Base-by-base conservation (phyloP, 305 asterid species). In the Withania somnifera region DNA sequence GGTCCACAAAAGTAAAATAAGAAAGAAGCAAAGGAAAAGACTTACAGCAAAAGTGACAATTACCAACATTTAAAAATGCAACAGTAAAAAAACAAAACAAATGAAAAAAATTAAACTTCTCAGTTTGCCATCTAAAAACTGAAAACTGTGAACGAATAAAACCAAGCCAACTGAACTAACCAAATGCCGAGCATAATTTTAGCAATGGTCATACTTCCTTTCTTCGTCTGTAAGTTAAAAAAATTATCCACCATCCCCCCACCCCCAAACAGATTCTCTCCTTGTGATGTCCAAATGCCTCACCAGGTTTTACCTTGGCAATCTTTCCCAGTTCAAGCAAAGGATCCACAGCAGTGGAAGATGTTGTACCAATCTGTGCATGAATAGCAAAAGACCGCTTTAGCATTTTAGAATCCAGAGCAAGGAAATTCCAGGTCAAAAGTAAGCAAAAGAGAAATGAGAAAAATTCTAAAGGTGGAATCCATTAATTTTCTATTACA, bases 321-420 rank as follows among this genome's bases (percentile, higher is more conserved):
- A 93, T 89, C 83, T 88, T 89, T 84, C 92, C 97, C 51, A 93
- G 82, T 40, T 86, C 94, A 80, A 82, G 91, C 90, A 95, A 86
- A 60, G 98, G 97, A 90, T 95, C 98, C 85, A 95, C 97, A 81
- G 98, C 97, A 26, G 98, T 89, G 78, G 99, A 95, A 30, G 99
- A 95, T 75, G 98, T 95, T 42, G 94, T 92, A 63, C 99, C 99
- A 77, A 94, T 94, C 99, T 95, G 88, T 83, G 87, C 34, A 71
- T 57, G 87, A 77, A 51, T 15, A 81, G 63, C 69, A 69, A 85
- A 79, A 79, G 13, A 36, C 42, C 28, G 61, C 80, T 75, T 75
- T 28, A 75, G 63, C 63, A 75, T 28, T 50, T 75, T 28, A 75
- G 45, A 75, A 51, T 17, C 63, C 63, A 28, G 47, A 51, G 45